Base-by-base conservation (phyloP, 1,139 yeast species). In the Saccharomyces hybrid region DNA sequence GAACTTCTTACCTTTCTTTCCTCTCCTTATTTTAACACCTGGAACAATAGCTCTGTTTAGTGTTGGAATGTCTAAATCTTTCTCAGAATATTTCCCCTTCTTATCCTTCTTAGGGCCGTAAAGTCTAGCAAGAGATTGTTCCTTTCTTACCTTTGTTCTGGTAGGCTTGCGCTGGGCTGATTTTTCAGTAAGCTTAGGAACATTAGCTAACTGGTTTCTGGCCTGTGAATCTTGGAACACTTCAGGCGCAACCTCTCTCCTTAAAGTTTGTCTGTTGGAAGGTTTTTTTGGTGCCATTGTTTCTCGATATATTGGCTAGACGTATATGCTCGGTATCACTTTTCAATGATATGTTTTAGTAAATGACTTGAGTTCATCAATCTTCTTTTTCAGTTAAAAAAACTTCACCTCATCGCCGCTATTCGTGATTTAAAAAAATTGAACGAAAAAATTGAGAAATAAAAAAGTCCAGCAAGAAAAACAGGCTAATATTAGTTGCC, bases 1-100 rank as follows among this genome's bases (percentile, higher is more conserved):
- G 70, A 91, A 90, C 65, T 85, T 86, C 75, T 93, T 93, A 52
- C 98, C 98, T 74, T 91, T 93, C 72, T 91, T 93, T 53, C 97
- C 97, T 58, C 78, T 78, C 60, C 78, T 79, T 63, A 80, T 80
- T 63, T 86, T 83, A 8, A 88, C 89, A 49, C 96, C 97, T 0
- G 98, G 97, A 50, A 82, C 80, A 47, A 91, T 78, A 8, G 97
- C 89, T 63, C 80, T 84, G 70, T 93, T 93, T 64, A 91, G 78
- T 28, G 78, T 76, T 41, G 97, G 97, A 50, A 90, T 75, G 47
- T 84, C 81, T 49, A 91, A 76, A 64, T 89, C 95, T 57, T 83
- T 84, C 63, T 90, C 97, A 28, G 82, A 76, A 68, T 85, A 89
- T 52, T 78, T 82, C 50, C 76, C 68, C 62, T 80, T 80, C 47